These are phyloP conservation scores for Mortierella alpina DNA, from an alignment of 192 early-diverging fungal genomes.

Conservation along the genomic window DNA sequence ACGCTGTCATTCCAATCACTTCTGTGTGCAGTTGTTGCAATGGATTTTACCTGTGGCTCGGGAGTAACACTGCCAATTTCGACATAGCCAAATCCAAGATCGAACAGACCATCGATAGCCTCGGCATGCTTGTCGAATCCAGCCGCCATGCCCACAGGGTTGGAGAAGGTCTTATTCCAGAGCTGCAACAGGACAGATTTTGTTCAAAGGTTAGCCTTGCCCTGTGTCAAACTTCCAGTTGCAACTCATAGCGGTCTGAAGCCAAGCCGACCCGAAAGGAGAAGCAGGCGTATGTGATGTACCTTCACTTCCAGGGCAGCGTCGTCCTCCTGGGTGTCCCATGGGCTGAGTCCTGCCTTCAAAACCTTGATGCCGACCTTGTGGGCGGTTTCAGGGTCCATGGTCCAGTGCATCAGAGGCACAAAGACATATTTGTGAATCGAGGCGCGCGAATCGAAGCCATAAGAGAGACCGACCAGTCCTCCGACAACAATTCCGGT, in stretches of 20 bases:
- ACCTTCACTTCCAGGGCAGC: slow-evolving; percentile 62
- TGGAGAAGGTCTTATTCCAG: slow-evolving; percentile 77
- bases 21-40: not conserved
- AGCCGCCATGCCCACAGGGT: slow-evolving; percentile 90
- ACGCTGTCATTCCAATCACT: not conserved
- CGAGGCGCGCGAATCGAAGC: slow-evolving; percentile 78
- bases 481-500: slow-evolving; percentile 49
- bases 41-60: slow-evolving; percentile 71
- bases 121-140: slow-evolving; percentile 94
- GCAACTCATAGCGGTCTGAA: not conserved
- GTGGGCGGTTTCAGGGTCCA: slow-evolving; percentile 85
- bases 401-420: slow-evolving; percentile 72
- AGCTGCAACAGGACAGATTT: slow-evolving; percentile 53
- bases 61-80: slow-evolving; percentile 93
- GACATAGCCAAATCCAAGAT: slow-evolving; percentile 89
- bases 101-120: slow-evolving; percentile 85
- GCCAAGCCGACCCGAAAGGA: not conserved
- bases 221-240: not conserved
- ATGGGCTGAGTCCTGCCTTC: slow-evolving; percentile 71
- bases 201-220: not conserved
- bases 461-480: slow-evolving; percentile 65
- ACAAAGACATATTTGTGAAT: slow-evolving; percentile 73
- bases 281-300: not conserved
- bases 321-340: slow-evolving; percentile 69
- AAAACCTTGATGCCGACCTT: slow-evolving; percentile 69